These are phyloP conservation scores for Talaromyces islandicus DNA, from an alignment of 2,329 filamentous ascomycete genomes.

Conservation along the genomic window DNA sequence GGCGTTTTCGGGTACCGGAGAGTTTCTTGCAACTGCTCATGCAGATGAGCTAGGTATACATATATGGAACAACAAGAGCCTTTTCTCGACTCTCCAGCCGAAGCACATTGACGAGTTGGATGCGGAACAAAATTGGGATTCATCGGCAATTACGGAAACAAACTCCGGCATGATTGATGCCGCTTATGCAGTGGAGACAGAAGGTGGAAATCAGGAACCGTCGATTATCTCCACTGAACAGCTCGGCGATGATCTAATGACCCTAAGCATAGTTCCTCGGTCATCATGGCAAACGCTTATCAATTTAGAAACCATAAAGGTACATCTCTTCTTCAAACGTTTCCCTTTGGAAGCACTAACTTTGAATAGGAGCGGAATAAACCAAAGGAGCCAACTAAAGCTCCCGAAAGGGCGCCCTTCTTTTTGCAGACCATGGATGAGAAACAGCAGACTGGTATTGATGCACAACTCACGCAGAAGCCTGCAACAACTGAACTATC, in stretches of 20 bases:
- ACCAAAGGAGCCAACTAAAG: constrained; percentile 84
- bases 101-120: constrained; percentile 75
- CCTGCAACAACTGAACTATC: constrained; percentile 48
- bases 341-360: not conserved
- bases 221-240: constrained; percentile 62
- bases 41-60: constrained; percentile 80
- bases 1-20: constrained; percentile 81
- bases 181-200: constrained; percentile 58
- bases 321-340: constrained; percentile 16
- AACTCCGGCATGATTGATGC: constrained; percentile 70
- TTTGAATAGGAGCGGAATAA: constrained; percentile 73
- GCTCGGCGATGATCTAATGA: constrained; percentile 75
- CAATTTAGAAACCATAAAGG: constrained; percentile 79
- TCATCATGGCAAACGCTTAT: constrained; percentile 91
- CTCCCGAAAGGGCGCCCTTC: constrained; percentile 90
- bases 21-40: constrained; percentile 87
- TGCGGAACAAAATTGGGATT: constrained; percentile 59
- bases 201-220: constrained; percentile 42
- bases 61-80: constrained; percentile 88
- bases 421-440: constrained; percentile 61
- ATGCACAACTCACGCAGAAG: constrained; percentile 14
- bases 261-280: constrained; percentile 81
- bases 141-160: constrained; percentile 76
- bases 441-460: constrained; percentile 18
- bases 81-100: constrained; percentile 85